A percentile compares a stretch with the other conserved stretches of the same genome.
These are phyloP conservation scores for Triticum urartu DNA, from an alignment of 176 grass and related monocot species.

Conservation along the genomic window DNA sequence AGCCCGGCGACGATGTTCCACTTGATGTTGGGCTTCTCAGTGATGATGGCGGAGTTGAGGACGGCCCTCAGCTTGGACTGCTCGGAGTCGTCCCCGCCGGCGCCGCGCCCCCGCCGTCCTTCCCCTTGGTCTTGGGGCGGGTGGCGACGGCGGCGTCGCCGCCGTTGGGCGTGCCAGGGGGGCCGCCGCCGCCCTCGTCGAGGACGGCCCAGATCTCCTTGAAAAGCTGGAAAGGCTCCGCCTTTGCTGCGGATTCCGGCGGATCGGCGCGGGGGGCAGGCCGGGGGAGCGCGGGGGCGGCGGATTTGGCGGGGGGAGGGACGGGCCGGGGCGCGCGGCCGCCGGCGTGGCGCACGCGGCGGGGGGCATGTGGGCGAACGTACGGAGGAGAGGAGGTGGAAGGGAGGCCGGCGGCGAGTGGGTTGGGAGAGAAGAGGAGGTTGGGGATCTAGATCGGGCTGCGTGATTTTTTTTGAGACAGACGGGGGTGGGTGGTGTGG, in stretches of 20 bases:
- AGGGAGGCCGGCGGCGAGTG: too few relatives aligned
- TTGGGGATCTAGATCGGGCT: too few relatives aligned
- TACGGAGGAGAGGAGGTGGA: too few relatives aligned
- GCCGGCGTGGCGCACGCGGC: not conserved
- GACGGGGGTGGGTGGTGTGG: too few relatives aligned
- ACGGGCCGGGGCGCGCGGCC: too few relatives aligned
- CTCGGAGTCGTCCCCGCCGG: slow-evolving; percentile 86
- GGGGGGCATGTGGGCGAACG: too few relatives aligned
- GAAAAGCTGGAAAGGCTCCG: slow-evolving; percentile 11
- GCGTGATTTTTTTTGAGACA: too few relatives aligned
- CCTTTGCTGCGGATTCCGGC: slow-evolving; percentile 37
- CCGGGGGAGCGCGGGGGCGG: not conserved
- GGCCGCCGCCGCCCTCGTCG: slow-evolving; percentile 56
- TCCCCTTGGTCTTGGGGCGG: slow-evolving; percentile 87
- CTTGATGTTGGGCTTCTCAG: slow-evolving; percentile 96
- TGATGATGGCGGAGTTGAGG: slow-evolving; percentile 89
- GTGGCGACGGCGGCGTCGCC: slow-evolving; percentile 69
- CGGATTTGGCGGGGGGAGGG: too few relatives aligned
- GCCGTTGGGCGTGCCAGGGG: too few relatives aligned
- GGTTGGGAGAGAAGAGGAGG: too few relatives aligned
- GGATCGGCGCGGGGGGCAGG: too few relatives aligned
- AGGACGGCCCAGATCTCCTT: slow-evolving; percentile 98
- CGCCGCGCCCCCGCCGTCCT: slow-evolving; percentile 69
- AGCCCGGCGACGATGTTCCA: slow-evolving; percentile 96
- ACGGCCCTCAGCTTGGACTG: slow-evolving; percentile 81